Conservation (phyloP, 257 asterid genomes). For the Lycium ferocissimum region DNA sequence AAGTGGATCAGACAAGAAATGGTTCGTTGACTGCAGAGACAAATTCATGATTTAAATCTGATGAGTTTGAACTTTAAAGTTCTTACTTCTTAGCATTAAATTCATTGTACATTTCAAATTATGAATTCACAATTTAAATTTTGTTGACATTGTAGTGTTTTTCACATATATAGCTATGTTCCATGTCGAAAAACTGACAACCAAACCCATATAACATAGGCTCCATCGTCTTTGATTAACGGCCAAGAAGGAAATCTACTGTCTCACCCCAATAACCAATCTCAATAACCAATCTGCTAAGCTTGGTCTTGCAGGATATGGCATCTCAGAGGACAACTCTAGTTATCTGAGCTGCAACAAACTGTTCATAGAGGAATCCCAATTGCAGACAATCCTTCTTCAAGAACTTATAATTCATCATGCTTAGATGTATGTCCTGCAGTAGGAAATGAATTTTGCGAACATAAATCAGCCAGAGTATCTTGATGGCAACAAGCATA, state of each 20-base stretch:
- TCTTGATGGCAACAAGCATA: not conserved
- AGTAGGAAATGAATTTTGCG: conserved; percentile 27
- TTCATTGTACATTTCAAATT: not conserved
- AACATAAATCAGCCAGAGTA: not conserved
- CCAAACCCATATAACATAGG: not conserved
- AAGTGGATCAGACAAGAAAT: not conserved
- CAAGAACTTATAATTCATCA: conserved; percentile 61
- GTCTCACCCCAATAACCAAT: not conserved
- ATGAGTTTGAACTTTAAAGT: too few species aligned
- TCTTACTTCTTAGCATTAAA: too few species aligned
- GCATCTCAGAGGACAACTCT: not conserved
- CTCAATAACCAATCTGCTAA: not conserved
- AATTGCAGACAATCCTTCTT: not conserved
- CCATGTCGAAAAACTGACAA: not conserved
- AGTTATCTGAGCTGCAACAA: not conserved
- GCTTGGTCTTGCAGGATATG: conserved; percentile 5
- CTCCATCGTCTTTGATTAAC: not conserved
- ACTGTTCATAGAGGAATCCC: not conserved
- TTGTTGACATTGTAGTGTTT: not conserved
- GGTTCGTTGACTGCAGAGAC: not conserved
- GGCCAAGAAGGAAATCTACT: not conserved
- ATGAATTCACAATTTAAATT: not conserved
- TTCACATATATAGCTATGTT: not conserved
- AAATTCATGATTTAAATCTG: too few species aligned
- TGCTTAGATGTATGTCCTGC: conserved; percentile 58